Conservation (phyloP, 352 stramenopile genomes). For the Halophytophthora polymorphica region DNA sequence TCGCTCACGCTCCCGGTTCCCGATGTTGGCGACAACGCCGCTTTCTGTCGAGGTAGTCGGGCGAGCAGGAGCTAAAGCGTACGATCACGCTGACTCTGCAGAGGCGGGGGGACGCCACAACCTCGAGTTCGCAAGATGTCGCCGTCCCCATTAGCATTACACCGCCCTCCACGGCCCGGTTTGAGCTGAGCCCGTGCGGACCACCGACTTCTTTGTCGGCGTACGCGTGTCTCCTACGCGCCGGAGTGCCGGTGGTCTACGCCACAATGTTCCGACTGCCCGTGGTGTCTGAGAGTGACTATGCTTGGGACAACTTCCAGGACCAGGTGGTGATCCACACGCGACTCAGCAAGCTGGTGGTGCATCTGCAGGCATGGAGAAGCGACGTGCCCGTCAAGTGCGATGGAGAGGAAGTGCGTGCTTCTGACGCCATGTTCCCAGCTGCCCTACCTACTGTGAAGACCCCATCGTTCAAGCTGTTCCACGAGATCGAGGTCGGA, state of each 20-base stretch:
- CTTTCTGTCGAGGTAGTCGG: slow-evolving; percentile 2
- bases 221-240: slow-evolving; percentile 17
- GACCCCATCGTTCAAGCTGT: slow-evolving; percentile 50
- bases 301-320: slow-evolving; percentile 58
- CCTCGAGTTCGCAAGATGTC: neutral
- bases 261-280: slow-evolving; percentile 42
- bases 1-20: slow-evolving; percentile 9
- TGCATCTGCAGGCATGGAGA: slow-evolving; percentile 38
- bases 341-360: slow-evolving; percentile 40
- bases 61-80: slow-evolving; percentile 8
- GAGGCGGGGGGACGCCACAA: neutral
- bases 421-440: slow-evolving; percentile 18
- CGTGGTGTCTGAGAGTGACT: slow-evolving; percentile 38
- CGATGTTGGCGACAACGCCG: too few species aligned
- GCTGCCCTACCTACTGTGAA: slow-evolving; percentile 29
- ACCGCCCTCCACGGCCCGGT: slow-evolving; percentile 43
- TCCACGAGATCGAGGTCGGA: slow-evolving; percentile 46
- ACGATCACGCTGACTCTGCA: slow-evolving; percentile 16
- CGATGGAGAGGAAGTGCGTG: neutral
- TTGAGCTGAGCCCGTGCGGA: slow-evolving; percentile 23
- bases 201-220: slow-evolving; percentile 1
- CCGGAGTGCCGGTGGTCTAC: slow-evolving; percentile 17
- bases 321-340: slow-evolving; percentile 65
- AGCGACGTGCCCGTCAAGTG: neutral
- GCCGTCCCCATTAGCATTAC: slow-evolving; percentile 48